phyloP scores from a whole-genome alignment of 2,329 filamentous ascomycete genomes.

The Ophiostoma sp. region DNA sequence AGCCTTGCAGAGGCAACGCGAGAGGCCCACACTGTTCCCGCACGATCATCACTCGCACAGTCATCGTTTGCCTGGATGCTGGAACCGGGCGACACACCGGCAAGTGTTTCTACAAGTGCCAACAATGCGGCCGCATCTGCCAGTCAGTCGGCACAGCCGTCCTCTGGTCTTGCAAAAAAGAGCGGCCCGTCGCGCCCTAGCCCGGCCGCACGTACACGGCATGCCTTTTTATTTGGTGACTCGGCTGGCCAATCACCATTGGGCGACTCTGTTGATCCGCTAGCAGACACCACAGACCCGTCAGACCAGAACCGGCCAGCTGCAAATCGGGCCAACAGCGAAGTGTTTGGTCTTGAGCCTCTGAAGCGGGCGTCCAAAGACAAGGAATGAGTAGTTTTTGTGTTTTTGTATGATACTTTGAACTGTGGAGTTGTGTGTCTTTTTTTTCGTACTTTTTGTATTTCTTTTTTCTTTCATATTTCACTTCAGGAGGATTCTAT shows the following conservation, averaged over 20 bases:
- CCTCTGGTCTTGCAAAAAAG: slow-evolving; percentile 10
- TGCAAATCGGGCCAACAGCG: slow-evolving; percentile 38
- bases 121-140: slow-evolving; percentile 9
- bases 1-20: background rate
- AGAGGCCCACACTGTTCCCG: slow-evolving; percentile 46
- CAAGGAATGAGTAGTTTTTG: no score
- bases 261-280: slow-evolving; percentile 34
- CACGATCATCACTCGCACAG: slow-evolving; percentile 62
- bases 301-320: slow-evolving; percentile 29
- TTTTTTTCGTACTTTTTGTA: background rate
- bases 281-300: slow-evolving; percentile 28
- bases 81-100: slow-evolving; percentile 49
- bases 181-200: slow-evolving; percentile 28
- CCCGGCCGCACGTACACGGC: slow-evolving; percentile 39
- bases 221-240: slow-evolving; percentile 57
- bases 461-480: background rate
- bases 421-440: background rate
- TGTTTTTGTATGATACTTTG: background rate
- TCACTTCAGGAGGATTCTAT: background rate
- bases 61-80: slow-evolving; percentile 79
- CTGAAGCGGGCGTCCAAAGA: slow-evolving; percentile 34
- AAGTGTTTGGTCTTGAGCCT: slow-evolving; percentile 54
- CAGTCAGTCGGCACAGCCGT: background rate
- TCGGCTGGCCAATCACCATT: slow-evolving; percentile 32
- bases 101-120: slow-evolving; percentile 16